These are phyloP conservation scores for Syzygium grande DNA, from an alignment of 345 rosid genomes.

Conservation along the genomic window DNA sequence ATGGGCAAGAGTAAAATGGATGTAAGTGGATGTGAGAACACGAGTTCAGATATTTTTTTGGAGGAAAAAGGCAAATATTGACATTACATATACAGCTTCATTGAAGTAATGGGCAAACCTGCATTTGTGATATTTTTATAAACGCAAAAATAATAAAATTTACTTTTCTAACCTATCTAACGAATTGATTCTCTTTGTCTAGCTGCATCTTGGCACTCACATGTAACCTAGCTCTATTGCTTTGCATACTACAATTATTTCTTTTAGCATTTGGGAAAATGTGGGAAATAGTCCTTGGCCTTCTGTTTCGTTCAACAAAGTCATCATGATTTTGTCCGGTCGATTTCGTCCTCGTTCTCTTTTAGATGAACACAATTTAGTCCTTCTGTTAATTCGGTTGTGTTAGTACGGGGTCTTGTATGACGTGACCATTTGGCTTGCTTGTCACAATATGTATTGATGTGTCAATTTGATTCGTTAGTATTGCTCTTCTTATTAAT, in stretches of 20 bases:
- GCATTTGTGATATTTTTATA: neutral
- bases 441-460: neutral
- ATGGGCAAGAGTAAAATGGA: neutral
- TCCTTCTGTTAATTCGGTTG: fast-evolving
- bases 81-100: no score
- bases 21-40: neutral
- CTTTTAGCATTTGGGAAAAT: neutral
- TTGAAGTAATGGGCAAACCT: neutral
- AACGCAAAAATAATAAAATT: neutral
- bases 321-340: neutral
- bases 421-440: neutral
- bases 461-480: neutral
- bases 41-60: neutral
- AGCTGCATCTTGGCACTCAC: neutral
- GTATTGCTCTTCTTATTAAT: neutral
- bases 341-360: neutral
- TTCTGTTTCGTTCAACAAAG: neutral
- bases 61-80: neutral
- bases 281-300: neutral
- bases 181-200: neutral
- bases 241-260: neutral
- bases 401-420: neutral
- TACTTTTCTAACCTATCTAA: neutral
- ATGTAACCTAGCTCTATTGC: neutral
- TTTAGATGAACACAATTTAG: neutral